Percentiles rank a stretch among this genome's conserved stretches.
Evolutionary conservation across 805 yeast genomes (phyloP).

Genomic region (Kuraishia capsulata): DNA sequence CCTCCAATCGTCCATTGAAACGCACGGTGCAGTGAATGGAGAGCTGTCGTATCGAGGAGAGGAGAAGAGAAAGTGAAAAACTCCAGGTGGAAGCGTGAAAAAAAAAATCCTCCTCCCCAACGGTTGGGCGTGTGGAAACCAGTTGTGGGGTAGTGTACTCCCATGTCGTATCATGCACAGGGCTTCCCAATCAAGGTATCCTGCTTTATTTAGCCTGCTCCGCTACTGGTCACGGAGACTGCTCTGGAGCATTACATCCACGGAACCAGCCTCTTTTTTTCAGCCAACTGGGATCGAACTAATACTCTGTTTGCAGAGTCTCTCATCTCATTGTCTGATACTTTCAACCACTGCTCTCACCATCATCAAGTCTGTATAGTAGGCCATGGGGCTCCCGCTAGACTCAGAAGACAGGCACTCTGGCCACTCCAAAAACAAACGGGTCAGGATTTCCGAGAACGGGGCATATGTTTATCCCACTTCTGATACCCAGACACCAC

Average conservation of each 20-base stretch:
- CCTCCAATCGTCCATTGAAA: slow-evolving; percentile 30
- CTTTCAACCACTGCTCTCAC: no score
- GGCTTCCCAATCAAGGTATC: no score
- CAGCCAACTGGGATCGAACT: no score
- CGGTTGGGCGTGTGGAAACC: not conserved
- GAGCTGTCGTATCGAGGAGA: slow-evolving; percentile 30
- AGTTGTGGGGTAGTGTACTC: no score
- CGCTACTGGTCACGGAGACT: no score
- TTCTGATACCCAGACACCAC: slow-evolving; percentile 1
- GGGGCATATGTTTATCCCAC: slow-evolving; percentile 6
- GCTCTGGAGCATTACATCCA: no score
- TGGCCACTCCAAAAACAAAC: slow-evolving; percentile 3
- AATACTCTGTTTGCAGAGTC: no score
- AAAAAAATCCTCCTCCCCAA: not conserved
- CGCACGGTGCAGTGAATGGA: slow-evolving; percentile 35
- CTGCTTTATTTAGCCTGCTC: no score
- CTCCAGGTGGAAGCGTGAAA: not conserved
- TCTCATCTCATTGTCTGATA: no score
- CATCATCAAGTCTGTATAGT: no score
- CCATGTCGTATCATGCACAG: no score
- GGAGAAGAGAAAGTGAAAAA: slow-evolving; percentile 7
- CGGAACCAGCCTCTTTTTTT: no score
- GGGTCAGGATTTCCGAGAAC: slow-evolving; percentile 9
- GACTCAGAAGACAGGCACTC: slow-evolving; percentile 4
- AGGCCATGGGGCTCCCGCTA: slow-evolving; percentile 7